Evolutionary conservation across 2,329 filamentous ascomycete genomes (phyloP).

Genomic region (Paracorniculantispora psalliotae): DNA sequence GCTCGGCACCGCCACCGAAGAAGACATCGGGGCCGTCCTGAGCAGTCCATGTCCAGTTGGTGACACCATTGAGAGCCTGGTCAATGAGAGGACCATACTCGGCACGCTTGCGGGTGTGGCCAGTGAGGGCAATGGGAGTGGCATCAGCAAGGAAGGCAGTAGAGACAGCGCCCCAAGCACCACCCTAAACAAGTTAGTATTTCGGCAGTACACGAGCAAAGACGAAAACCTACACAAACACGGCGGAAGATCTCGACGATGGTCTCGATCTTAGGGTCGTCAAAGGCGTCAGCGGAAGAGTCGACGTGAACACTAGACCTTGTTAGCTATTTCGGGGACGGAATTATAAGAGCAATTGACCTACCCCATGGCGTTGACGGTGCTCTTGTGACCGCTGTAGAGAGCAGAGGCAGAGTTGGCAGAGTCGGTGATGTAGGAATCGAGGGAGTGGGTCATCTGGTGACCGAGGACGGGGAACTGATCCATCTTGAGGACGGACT

Average conservation of each 20-base stretch:
- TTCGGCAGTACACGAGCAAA: too few species aligned
- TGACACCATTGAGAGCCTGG: constrained; percentile 68
- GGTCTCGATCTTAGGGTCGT: constrained; percentile 83
- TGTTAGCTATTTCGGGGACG: not conserved
- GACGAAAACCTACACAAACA: constrained; percentile 49
- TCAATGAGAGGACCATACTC: constrained; percentile 70
- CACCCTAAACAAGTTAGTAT: constrained; percentile 33
- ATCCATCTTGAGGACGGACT: constrained; percentile 70
- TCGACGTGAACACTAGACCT: constrained; percentile 62
- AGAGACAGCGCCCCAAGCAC: constrained; percentile 61
- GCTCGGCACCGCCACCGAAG: constrained; percentile 77
- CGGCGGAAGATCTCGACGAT: constrained; percentile 74
- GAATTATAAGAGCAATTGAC: not conserved
- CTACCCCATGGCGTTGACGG: constrained; percentile 72
- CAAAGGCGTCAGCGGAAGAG: constrained; percentile 65
- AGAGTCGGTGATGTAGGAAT: constrained; percentile 80
- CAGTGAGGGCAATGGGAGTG: constrained; percentile 69
- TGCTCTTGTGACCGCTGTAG: constrained; percentile 79
- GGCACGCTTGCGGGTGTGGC: constrained; percentile 66
- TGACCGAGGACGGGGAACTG: constrained; percentile 82
- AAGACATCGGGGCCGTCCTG: constrained; percentile 73
- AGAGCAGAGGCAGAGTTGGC: constrained; percentile 80
- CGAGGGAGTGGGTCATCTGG: constrained; percentile 84
- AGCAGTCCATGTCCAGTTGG: constrained; percentile 77
- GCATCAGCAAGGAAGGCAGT: constrained; percentile 81